phyloP scores from a whole-genome alignment of 257 asterid genomes.

The Petrea volubilis region DNA sequence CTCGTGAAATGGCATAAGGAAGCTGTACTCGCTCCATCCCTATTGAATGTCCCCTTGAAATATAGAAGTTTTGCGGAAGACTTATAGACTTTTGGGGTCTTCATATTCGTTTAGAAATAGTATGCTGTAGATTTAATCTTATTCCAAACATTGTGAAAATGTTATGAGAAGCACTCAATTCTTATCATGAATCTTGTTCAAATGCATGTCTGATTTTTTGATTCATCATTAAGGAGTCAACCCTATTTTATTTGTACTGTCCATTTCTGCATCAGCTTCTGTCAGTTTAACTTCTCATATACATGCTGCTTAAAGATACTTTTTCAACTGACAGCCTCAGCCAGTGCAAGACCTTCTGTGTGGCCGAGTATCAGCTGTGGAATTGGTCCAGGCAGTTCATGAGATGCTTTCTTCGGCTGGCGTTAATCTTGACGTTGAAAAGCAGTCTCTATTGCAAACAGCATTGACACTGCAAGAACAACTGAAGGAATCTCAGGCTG shows the following conservation, averaged over 20 bases:
- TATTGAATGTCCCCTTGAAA: too few relatives aligned
- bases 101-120: too few relatives aligned
- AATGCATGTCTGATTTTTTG: not conserved
- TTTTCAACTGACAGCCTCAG: constrained; percentile 41
- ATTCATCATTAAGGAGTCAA: not conserved
- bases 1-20: too few relatives aligned
- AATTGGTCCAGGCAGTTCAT: constrained; percentile 92
- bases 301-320: not conserved
- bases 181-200: not conserved
- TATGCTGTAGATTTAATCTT: too few relatives aligned
- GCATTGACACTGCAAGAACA: constrained; percentile 82
- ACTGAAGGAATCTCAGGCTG: constrained; percentile 86
- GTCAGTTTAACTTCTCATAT: not conserved
- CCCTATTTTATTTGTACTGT: not conserved
- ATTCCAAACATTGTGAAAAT: not conserved
- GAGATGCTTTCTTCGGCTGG: constrained; percentile 98
- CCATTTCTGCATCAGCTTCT: not conserved
- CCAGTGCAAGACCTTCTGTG: constrained; percentile 69
- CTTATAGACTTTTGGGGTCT: too few relatives aligned
- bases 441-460: constrained; percentile 69
- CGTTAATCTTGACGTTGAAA: constrained; percentile 74
- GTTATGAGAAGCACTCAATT: constrained; percentile 3
- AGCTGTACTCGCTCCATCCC: too few relatives aligned
- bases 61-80: too few relatives aligned
- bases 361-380: constrained; percentile 87